Evolutionary conservation across 345 rosid species (phyloP).

Genomic region (Linum lewisii): DNA sequence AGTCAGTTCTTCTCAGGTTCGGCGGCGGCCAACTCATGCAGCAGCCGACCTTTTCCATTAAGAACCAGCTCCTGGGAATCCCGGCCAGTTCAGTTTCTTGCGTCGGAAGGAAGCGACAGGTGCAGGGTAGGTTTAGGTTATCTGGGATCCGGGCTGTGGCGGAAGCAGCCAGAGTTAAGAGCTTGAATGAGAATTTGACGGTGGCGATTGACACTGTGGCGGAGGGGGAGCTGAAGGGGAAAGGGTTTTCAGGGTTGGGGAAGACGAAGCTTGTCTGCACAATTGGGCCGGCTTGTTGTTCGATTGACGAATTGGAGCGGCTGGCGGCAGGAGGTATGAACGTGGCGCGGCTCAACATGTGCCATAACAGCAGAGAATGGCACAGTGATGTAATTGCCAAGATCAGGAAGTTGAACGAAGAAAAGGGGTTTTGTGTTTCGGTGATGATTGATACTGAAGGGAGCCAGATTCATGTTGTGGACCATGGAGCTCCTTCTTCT

Average conservation of each 20-base stretch:
- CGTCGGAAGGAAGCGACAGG: conserved; percentile 17
- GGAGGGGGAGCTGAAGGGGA: conserved; percentile 46
- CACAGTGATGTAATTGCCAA: conserved; percentile 49
- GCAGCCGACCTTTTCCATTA: conserved; percentile 6
- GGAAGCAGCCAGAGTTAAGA: conserved; percentile 16
- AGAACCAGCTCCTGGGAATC: conserved; percentile 14
- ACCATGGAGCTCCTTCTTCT: conserved; percentile 60
- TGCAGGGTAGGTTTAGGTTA: conserved; percentile 1
- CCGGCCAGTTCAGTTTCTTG: conserved; percentile 13
- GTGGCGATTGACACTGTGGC: conserved; percentile 40
- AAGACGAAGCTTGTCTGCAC: conserved; percentile 71
- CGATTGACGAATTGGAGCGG: conserved; percentile 46
- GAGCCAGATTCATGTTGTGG: conserved; percentile 63
- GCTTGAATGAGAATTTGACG: conserved; percentile 16
- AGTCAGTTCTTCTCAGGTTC: neutral
- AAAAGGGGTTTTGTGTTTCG: conserved; percentile 46
- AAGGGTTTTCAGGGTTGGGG: conserved; percentile 61
- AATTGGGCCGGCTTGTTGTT: conserved; percentile 56
- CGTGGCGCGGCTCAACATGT: conserved; percentile 68
- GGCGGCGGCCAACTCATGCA: neutral
- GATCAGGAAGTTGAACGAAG: conserved; percentile 43
- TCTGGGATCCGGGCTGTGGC: conserved; percentile 24
- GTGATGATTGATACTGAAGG: conserved; percentile 77
- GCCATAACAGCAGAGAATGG: conserved; percentile 66
- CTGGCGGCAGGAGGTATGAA: conserved; percentile 61